These are phyloP conservation scores for Paramecium sonneborni DNA, from an alignment of 73 alveolate species.

Conservation along the genomic window DNA sequence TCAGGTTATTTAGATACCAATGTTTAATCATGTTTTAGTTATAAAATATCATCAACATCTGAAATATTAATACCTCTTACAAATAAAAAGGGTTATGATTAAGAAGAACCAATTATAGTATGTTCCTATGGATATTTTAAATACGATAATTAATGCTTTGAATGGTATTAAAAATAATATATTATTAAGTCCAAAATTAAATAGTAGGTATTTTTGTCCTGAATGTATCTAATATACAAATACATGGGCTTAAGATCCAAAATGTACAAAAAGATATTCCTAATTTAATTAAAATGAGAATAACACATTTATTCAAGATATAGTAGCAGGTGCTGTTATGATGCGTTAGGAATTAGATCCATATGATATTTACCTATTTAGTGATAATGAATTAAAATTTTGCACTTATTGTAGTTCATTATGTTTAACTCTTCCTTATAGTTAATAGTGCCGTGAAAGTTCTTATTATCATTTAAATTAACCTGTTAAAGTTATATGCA, in stretches of 20 bases:
- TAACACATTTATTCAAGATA: not conserved
- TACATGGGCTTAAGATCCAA: not conserved
- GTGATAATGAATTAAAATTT: not conserved
- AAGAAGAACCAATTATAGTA: not conserved
- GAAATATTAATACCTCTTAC: not conserved
- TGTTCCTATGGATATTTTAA: not conserved
- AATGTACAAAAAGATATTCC: not conserved
- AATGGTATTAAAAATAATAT: not conserved
- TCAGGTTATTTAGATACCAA: not conserved
- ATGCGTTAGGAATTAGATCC: not conserved
- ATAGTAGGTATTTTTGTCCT: not conserved
- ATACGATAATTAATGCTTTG: not conserved
- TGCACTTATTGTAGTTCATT: not conserved
- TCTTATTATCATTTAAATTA: not conserved
- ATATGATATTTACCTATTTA: not conserved
- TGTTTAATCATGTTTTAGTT: not conserved
- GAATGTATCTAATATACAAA: not conserved
- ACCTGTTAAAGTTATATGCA: not conserved
- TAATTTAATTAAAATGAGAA: not conserved
- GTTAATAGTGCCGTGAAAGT: not conserved
- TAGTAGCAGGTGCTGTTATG: not conserved
- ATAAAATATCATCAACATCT: not conserved
- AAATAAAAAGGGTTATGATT: not conserved
- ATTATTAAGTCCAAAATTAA: not conserved
- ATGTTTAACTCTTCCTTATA: not conserved